Conservation (phyloP, 192 early-diverging fungal genomes). For the Linnemannia schmuckeri region DNA sequence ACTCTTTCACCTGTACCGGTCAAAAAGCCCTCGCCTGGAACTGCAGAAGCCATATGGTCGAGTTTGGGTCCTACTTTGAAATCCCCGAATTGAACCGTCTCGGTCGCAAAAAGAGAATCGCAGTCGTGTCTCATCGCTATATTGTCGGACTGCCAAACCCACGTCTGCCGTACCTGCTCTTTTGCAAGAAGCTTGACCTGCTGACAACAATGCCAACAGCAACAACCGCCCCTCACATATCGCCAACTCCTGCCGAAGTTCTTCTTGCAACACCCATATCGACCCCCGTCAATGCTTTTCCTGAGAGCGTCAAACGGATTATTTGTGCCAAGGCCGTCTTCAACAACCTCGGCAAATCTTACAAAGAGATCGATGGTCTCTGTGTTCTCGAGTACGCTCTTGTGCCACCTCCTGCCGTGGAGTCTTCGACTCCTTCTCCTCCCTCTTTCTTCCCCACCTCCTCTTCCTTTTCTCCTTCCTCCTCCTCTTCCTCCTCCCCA, state of each 20-base stretch:
- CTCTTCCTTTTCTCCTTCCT: not conserved
- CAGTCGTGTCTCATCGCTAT: not conserved
- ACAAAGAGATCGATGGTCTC: not conserved
- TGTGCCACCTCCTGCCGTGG: not conserved
- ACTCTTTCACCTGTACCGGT: not conserved
- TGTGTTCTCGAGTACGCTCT: not conserved
- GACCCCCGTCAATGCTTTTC: not conserved
- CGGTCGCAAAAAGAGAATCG: not conserved
- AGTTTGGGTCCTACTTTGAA: not conserved
- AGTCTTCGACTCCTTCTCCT: not conserved
- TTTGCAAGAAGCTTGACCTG: no score
- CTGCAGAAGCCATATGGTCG: not conserved
- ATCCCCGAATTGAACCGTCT: not conserved
- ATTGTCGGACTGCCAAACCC: no score
- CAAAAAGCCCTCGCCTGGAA: not conserved
- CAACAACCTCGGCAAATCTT: not conserved
- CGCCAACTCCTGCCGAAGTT: no score
- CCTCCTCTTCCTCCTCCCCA: not conserved
- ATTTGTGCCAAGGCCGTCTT: not conserved
- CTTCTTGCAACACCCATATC: no score
- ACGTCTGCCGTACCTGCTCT: no score
- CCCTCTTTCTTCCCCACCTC: not conserved
- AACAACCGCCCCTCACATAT: no score
- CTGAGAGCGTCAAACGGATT: not conserved
- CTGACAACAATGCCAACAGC: no score